These are phyloP conservation scores for Cercophora scortea DNA, from an alignment of 495 filamentous ascomycete species.

Conservation along the genomic window DNA sequence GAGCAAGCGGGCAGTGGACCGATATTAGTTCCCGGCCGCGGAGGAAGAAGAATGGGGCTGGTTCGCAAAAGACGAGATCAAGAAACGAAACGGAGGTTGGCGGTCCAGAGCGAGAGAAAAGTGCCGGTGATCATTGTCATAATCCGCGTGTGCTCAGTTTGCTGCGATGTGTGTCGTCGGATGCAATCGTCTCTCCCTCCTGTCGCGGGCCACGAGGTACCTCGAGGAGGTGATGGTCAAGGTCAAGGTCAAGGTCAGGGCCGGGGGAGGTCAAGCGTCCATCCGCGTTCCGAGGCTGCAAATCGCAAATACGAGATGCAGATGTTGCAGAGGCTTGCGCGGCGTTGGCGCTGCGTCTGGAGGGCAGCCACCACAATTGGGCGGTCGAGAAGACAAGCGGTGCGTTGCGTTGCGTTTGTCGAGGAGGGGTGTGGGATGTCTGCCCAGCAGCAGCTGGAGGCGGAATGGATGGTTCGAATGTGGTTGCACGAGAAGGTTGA, in stretches of 20 bases:
- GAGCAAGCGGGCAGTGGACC: background rate
- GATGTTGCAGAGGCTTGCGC: no score
- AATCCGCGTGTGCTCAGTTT: background rate
- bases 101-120: slow-evolving; percentile 38
- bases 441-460: no score
- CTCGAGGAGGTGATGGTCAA: background rate
- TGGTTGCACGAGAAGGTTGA: slow-evolving; percentile 17
- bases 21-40: slow-evolving; percentile 1
- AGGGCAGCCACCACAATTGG: slow-evolving; percentile 14
- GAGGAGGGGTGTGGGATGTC: slow-evolving; percentile 13
- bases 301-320: no score
- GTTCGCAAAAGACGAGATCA: slow-evolving; percentile 25
- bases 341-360: slow-evolving; percentile 1
- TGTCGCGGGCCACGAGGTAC: background rate
- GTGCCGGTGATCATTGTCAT: slow-evolving; percentile 43
- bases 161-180: slow-evolving; percentile 1
- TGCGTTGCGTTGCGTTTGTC: background rate
- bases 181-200: background rate
- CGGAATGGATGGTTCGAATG: slow-evolving; percentile 3
- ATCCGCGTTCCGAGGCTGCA: no score
- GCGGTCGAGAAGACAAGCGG: slow-evolving; percentile 6
- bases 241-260: no score
- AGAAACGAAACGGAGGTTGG: slow-evolving; percentile 40
- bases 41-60: background rate
- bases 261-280: no score